phyloP scores from a whole-genome alignment of 805 yeast genomes.

The Candida orba region DNA sequence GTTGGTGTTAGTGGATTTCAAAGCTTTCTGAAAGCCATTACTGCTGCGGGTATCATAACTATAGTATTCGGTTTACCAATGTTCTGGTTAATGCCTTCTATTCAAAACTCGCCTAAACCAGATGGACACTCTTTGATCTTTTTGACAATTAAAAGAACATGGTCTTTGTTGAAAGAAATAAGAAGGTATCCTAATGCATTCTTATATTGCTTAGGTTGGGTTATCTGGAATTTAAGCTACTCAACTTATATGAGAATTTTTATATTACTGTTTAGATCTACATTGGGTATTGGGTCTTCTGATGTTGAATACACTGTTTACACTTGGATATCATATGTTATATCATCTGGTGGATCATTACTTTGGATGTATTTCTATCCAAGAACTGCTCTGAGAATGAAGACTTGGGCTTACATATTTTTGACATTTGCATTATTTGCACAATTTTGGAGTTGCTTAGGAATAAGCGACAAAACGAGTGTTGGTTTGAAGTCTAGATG shows the following conservation, averaged over 20 bases:
- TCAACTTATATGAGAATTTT: constrained; percentile 31
- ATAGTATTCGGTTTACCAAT: constrained; percentile 22
- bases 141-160: constrained; percentile 25
- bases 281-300: constrained; percentile 31
- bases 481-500: constrained; percentile 35
- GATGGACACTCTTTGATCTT: constrained; percentile 21
- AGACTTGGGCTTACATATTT: constrained; percentile 31
- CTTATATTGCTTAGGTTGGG: constrained; percentile 33
- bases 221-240: constrained; percentile 33
- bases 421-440: constrained; percentile 26
- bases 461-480: constrained; percentile 22
- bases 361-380: constrained; percentile 33
- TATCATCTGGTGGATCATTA: constrained; percentile 30
- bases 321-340: constrained; percentile 29
- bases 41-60: constrained; percentile 33
- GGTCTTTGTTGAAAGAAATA: constrained; percentile 21
- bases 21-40: constrained; percentile 31
- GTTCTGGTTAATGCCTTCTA: constrained; percentile 27
- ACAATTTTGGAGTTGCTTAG: constrained; percentile 35
- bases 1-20: constrained; percentile 25
- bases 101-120: constrained; percentile 24
- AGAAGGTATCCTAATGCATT: constrained; percentile 29
- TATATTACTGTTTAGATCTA: constrained; percentile 31
- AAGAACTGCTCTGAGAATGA: constrained; percentile 20
- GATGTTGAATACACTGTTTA: constrained; percentile 35